phyloP scores from a whole-genome alignment of 1,139 yeast genomes.

The Saccharomyces hybrid region DNA sequence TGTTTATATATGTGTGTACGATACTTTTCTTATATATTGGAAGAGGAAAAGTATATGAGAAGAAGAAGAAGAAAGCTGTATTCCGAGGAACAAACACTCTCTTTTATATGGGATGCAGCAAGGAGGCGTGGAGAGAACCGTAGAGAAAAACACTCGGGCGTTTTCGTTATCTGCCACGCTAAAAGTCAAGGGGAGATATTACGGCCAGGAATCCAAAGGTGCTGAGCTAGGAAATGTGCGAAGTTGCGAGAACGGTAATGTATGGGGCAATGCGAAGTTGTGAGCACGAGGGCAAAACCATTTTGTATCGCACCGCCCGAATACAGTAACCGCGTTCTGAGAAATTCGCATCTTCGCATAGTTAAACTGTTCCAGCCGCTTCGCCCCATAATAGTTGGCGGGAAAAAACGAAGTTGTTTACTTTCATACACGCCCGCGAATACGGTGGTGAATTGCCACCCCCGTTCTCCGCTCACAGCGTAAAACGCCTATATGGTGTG shows the following conservation, averaged over 20 bases:
- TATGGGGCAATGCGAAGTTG: not conserved
- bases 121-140: not conserved
- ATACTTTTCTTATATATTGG: not conserved
- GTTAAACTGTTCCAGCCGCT: not conserved
- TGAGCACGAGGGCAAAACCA: not conserved
- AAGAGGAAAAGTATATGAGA: not conserved
- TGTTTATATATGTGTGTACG: not conserved
- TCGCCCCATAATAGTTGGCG: not conserved
- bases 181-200: slow-evolving; percentile 1
- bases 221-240: not conserved
- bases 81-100: not conserved
- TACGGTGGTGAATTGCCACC: slow-evolving; percentile 1
- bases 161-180: not conserved
- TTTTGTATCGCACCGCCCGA: not conserved
- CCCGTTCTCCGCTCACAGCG: not conserved
- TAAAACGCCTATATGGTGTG: not conserved
- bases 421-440: not conserved
- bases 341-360: not conserved
- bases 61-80: not conserved
- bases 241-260: not conserved
- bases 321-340: not conserved
- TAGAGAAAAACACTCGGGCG: not conserved
- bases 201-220: not conserved
- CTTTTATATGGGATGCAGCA: not conserved
- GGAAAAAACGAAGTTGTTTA: not conserved